Evolutionary conservation across 2,329 filamentous ascomycete genomes (phyloP), one percentile per base, ranked within the genome.

Genomic region (Talaromyces sp.): DNA sequence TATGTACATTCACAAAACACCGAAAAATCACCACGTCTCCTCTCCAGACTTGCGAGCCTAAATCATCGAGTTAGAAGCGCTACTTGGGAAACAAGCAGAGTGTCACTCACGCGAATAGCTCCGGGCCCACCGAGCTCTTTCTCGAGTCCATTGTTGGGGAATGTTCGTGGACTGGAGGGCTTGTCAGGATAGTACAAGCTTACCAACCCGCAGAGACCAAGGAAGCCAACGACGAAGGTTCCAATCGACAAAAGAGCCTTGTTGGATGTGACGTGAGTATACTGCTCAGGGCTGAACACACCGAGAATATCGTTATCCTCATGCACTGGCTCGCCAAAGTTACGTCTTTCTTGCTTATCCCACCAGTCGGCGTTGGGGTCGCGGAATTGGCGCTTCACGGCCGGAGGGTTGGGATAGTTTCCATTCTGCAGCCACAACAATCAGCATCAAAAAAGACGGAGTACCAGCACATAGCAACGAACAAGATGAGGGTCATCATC

Each of bases 301-400:
- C 93, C 93, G 65, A 98, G 84, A 65, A 93, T 85, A 78, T 99
- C 96, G 79, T 97, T 90, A 79, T 99, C 95, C 80, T 99, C 96
- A 79, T 99, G 94, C 61, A 96, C 88, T 13, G 94, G 92, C 80
- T 99, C 96, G 79, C 93, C 93, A 77, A 91, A 98, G 85, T 99
- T 98, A 74, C 95, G 88, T 77, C 93, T 89, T 80, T 98, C 95
- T 82, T 99, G 95, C 79, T 93, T 90, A 81, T 99, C 94, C 92
- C 93, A 98, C 92, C 93, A 99, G 76, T 92, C 89, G 75, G 81
- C 94, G 78, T 98, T 87, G 41, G 96, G 95, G 79, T 98, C 95
- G 77, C 95, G 92, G 82, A 92, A 91, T 79, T 93, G 89, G 72
- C 94, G 90, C 85, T 97, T 97, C 80, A 94, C 83, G 63, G 85